Conservation (phyloP, 139 green algal species). For the Picochlorum sp. region DNA sequence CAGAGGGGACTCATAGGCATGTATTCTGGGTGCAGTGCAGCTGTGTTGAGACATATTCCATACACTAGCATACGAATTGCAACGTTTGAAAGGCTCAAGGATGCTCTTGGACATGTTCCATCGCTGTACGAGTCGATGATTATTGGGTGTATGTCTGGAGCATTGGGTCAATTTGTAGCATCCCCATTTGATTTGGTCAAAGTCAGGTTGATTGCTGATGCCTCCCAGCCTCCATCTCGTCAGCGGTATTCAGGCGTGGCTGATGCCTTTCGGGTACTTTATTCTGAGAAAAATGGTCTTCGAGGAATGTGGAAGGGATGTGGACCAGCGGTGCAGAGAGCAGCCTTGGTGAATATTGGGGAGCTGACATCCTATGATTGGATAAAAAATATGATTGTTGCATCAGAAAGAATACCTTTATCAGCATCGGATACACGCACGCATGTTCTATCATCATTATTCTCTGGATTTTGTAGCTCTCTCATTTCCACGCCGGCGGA, state of each 20-base stretch:
- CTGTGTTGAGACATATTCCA: constrained; percentile 43
- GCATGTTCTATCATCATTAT: constrained; percentile 35
- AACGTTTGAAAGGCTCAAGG: constrained; percentile 33
- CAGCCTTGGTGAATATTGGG: constrained; percentile 61
- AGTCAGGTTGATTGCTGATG: constrained; percentile 42
- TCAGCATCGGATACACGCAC: constrained; percentile 33
- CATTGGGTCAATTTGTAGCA: constrained; percentile 49
- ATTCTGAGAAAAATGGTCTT: constrained; percentile 32
- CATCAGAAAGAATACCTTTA: constrained; percentile 8
- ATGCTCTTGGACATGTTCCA: constrained; percentile 1
- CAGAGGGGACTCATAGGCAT: constrained; percentile 31
- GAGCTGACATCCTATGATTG: constrained; percentile 60
- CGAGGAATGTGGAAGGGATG: constrained; percentile 48
- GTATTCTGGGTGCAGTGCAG: constrained; percentile 45
- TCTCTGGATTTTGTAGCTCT: constrained; percentile 33
- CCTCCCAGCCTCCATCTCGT: constrained; percentile 32
- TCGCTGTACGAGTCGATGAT: constrained; percentile 10
- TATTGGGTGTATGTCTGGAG: constrained; percentile 40
- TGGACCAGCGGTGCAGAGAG: constrained; percentile 50
- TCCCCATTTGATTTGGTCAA: constrained; percentile 62
- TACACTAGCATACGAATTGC: constrained; percentile 52
- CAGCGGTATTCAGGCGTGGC: constrained; percentile 14
- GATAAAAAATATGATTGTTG: constrained; percentile 34
- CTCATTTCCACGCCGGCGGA: constrained; percentile 33
- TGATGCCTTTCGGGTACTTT: constrained; percentile 7